Percentiles rank a stretch among this genome's conserved stretches.
phyloP scores from a whole-genome alignment of 176 grass and related monocot genomes.

The Phyllostachys edulis region DNA sequence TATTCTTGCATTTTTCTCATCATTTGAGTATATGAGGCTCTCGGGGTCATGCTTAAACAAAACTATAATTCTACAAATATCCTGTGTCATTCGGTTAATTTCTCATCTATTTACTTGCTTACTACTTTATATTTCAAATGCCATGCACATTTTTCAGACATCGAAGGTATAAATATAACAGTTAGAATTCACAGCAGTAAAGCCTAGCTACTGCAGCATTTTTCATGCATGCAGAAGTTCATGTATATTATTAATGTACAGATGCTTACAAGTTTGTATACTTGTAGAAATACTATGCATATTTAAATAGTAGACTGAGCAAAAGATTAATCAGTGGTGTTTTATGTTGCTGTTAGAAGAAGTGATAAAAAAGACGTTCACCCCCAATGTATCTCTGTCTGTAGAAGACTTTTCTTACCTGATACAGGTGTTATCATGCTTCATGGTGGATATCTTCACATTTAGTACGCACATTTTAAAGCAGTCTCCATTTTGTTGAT shows the following conservation, averaged over 20 bases:
- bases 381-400: background rate
- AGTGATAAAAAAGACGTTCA: background rate
- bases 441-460: constrained; percentile 9
- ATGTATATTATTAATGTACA: constrained; percentile 9
- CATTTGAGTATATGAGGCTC: background rate
- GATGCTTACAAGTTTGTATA: background rate
- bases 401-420: background rate
- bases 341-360: constrained; percentile 13
- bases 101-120: constrained; percentile 8
- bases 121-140: background rate
- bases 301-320: background rate
- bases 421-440: background rate
- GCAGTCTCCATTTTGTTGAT: background rate
- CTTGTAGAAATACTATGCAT: background rate
- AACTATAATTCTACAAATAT: background rate
- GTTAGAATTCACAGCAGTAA: constrained; percentile 8
- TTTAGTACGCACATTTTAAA: background rate
- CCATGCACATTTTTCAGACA: constrained; percentile 8
- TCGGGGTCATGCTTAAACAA: background rate
- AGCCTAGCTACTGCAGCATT: background rate
- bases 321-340: background rate
- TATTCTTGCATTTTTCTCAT: background rate
- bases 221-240: constrained; percentile 17
- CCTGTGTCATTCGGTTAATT: background rate
- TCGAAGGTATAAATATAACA: background rate